Percentiles rank a stretch among this genome's conserved stretches.
These are phyloP conservation scores for Fusarium sp. DNA, from an alignment of 2,329 filamentous ascomycete species.

Conservation along the genomic window DNA sequence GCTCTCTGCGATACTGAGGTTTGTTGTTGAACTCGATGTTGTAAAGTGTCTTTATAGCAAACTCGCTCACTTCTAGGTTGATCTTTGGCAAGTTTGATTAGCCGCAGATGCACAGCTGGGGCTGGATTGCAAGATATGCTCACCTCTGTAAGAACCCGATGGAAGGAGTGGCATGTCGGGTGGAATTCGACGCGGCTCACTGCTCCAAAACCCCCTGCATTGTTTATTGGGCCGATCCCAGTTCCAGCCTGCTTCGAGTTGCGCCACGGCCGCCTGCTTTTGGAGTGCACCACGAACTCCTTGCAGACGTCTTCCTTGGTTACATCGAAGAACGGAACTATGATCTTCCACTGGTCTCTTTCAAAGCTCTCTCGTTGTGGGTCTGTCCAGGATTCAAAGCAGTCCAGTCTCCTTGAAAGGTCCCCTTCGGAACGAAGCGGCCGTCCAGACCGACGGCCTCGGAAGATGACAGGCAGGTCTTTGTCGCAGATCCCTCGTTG, in stretches of 20 bases:
- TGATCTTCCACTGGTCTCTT: constrained; percentile 1
- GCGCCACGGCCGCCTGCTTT: constrained; percentile 1
- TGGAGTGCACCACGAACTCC: not conserved
- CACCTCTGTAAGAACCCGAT: too few species aligned
- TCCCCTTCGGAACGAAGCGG: too few species aligned
- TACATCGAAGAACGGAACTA: constrained; percentile 1
- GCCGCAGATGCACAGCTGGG: too few species aligned
- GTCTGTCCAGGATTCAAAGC: too few species aligned
- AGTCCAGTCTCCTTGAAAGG: not conserved
- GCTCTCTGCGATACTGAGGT: not conserved
- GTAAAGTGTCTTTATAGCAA: constrained; percentile 21
- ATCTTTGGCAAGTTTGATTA: not conserved
- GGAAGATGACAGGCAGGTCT: not conserved
- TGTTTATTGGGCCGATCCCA: too few species aligned
- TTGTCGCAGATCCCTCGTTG: not conserved
- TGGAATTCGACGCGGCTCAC: constrained; percentile 5
- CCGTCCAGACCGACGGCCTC: too few species aligned
- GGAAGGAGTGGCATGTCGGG: constrained; percentile 10
- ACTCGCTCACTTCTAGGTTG: not conserved
- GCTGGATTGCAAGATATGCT: too few species aligned
- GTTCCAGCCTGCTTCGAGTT: not conserved
- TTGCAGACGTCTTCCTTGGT: not conserved
- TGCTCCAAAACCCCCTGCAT: not conserved
- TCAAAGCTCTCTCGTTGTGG: not conserved
- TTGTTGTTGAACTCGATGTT: constrained; percentile 1